Evolutionary conservation across 192 early-diverging fungal species (phyloP).

Genomic region (Coemansia sp.): DNA sequence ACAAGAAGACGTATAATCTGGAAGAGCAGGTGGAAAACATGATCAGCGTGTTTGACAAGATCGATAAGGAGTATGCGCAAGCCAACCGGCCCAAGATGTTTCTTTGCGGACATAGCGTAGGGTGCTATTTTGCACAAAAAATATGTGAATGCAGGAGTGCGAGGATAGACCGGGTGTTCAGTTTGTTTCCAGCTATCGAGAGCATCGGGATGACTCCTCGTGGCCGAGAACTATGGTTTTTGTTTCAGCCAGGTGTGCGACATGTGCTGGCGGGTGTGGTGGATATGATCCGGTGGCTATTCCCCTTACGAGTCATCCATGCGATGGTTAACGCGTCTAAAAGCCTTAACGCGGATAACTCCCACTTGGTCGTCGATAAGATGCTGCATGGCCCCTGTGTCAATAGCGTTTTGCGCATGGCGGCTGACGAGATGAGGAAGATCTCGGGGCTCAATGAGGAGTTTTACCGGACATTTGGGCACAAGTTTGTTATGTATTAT

Average conservation of each 20-base stretch:
- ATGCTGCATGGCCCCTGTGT: constrained; percentile 64
- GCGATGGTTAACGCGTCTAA: constrained; percentile 14
- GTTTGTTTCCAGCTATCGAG: constrained; percentile 79
- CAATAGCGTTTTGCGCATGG: constrained; percentile 68
- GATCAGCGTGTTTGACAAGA: constrained; percentile 40
- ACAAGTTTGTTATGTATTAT: constrained; percentile 78
- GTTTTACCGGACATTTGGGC: constrained; percentile 55
- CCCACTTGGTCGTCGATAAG: constrained; percentile 62
- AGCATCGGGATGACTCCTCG: constrained; percentile 74
- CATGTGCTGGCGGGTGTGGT: constrained; percentile 28
- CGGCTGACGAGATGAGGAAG: constrained; percentile 68
- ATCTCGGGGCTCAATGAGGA: constrained; percentile 67
- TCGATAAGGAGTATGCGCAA: constrained; percentile 16
- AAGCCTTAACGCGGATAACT: constrained; percentile 39
- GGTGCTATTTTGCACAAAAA: constrained; percentile 41
- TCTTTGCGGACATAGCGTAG: constrained; percentile 32
- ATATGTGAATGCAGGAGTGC: constrained; percentile 62
- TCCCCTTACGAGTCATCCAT: constrained; percentile 27
- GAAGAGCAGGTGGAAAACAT: constrained; percentile 34
- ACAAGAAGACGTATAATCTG: constrained; percentile 17
- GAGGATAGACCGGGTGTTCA: constrained; percentile 62
- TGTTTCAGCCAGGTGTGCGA: constrained; percentile 35
- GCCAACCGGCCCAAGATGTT: constrained; percentile 18
- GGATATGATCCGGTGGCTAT: constrained; percentile 36
- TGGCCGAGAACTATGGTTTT: constrained; percentile 57